A percentile compares a stretch with the other conserved stretches of the same genome.
Conservation (phyloP, 2,329 filamentous ascomycete species). For the Orbilia oligospora region DNA sequence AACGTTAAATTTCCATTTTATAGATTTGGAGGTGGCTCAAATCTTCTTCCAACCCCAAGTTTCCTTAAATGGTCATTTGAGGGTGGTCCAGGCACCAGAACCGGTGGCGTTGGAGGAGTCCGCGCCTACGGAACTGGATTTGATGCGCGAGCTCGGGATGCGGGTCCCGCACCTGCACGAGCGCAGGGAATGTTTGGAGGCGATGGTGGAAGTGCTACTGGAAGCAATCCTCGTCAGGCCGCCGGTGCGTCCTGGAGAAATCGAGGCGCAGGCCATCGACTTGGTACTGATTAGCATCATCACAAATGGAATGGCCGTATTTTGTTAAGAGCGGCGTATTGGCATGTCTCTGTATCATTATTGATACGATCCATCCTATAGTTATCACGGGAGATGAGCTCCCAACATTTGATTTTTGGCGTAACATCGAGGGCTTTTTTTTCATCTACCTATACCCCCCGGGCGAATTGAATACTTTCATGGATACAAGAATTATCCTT, state of each 20-base stretch:
- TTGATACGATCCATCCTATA: not conserved
- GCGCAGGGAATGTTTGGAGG: conserved; percentile 63
- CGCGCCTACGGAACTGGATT: conserved; percentile 50
- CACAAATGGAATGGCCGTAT: not conserved
- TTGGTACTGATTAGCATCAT: conserved; percentile 69
- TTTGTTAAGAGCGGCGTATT: not conserved
- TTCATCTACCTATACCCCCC: conserved; percentile 1
- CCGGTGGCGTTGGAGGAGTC: conserved; percentile 64
- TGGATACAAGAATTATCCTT: not conserved
- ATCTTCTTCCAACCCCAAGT: conserved; percentile 80
- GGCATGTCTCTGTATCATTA: not conserved
- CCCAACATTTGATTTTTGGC: conserved; percentile 8
- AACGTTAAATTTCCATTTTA: not conserved
- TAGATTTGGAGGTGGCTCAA: conserved; percentile 84
- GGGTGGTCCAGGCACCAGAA: conserved; percentile 74
- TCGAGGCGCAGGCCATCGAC: conserved; percentile 75
- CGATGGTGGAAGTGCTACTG: conserved; percentile 64
- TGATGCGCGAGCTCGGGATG: conserved; percentile 66
- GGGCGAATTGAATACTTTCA: not conserved
- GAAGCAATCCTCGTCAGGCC: conserved; percentile 68
- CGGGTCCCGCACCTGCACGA: conserved; percentile 66
- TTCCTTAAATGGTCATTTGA: conserved; percentile 79
- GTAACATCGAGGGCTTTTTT: conserved; percentile 20
- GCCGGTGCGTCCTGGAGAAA: conserved; percentile 77
- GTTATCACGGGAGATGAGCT: not conserved